A percentile compares a stretch with the other conserved stretches of the same genome.
phyloP scores from a whole-genome alignment of 768 basidiomycete species.

The Lactarius hatsudake region DNA sequence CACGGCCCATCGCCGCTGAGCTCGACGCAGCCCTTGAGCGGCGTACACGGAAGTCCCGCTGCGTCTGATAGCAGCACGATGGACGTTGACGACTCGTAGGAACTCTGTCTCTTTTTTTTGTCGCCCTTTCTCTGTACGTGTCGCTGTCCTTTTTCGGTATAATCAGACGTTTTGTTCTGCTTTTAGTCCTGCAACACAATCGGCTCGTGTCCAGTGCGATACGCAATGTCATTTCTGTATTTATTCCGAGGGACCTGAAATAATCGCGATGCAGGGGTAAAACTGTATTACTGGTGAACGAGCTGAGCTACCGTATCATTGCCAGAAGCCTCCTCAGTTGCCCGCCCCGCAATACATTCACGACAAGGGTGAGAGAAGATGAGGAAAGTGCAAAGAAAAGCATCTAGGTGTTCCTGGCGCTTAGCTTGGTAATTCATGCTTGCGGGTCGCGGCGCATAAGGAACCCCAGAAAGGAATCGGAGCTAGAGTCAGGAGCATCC shows the following conservation, averaged over 20 bases:
- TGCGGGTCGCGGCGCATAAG: neutral
- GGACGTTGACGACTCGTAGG: slow-evolving; percentile 18
- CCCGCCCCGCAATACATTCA: neutral
- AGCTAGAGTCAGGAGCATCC: neutral
- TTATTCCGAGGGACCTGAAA: neutral
- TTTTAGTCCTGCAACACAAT: slow-evolving; percentile 16
- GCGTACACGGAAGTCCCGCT: neutral
- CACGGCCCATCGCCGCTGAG: slow-evolving; percentile 1
- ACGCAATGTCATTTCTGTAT: neutral
- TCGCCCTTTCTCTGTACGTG: slow-evolving; percentile 4
- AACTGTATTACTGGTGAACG: neutral
- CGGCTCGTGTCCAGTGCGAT: neutral
- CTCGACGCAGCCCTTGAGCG: neutral
- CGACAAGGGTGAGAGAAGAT: slow-evolving; percentile 1
- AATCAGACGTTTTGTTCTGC: slow-evolving; percentile 18
- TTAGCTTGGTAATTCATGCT: neutral
- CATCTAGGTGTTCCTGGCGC: slow-evolving; percentile 1
- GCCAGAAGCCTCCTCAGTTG: neutral
- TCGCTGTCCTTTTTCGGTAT: slow-evolving; percentile 12
- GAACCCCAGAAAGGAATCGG: neutral
- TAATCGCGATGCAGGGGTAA: neutral
- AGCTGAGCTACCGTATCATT: neutral
- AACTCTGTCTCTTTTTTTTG: neutral
- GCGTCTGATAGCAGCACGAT: neutral
- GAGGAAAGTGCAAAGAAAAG: slow-evolving; percentile 23